These are phyloP conservation scores for Trichoderma sp. DNA, from an alignment of 2,329 filamentous ascomycete species.

Conservation along the genomic window DNA sequence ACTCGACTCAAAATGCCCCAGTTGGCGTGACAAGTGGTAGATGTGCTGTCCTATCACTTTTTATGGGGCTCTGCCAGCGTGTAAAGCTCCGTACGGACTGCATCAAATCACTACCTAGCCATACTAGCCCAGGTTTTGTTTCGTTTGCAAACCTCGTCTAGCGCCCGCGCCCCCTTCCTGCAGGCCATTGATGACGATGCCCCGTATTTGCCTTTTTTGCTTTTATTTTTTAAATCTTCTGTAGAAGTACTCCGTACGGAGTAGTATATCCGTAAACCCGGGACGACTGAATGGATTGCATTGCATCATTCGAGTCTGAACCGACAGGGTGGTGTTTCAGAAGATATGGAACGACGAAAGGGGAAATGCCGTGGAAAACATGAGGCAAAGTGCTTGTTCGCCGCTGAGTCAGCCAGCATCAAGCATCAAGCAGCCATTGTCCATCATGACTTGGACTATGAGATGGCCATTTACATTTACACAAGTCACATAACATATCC, in stretches of 20 bases:
- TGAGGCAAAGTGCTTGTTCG: neutral
- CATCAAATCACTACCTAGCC: too few relatives aligned
- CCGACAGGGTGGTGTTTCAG: neutral
- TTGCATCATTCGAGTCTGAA: neutral
- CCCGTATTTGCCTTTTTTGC: neutral
- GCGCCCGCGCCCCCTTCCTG: neutral
- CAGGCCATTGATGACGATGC: neutral
- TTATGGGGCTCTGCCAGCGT: constrained; percentile 17
- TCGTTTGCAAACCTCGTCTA: neutral
- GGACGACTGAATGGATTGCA: neutral
- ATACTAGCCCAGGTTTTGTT: neutral
- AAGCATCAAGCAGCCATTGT: neutral
- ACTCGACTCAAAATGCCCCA: neutral
- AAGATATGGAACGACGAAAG: neutral
- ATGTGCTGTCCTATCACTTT: constrained; percentile 26
- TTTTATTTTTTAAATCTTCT: neutral
- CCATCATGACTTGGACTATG: neutral
- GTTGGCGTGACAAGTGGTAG: constrained; percentile 25
- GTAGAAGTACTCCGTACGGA: neutral
- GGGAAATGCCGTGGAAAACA: neutral
- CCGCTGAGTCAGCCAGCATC: neutral
- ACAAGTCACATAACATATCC: neutral
- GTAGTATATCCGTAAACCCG: neutral
- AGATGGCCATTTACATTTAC: neutral
- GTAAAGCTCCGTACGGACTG: neutral